phyloP scores from a whole-genome alignment of 352 stramenopile genomes.

The Phytophthora tentaculata region DNA sequence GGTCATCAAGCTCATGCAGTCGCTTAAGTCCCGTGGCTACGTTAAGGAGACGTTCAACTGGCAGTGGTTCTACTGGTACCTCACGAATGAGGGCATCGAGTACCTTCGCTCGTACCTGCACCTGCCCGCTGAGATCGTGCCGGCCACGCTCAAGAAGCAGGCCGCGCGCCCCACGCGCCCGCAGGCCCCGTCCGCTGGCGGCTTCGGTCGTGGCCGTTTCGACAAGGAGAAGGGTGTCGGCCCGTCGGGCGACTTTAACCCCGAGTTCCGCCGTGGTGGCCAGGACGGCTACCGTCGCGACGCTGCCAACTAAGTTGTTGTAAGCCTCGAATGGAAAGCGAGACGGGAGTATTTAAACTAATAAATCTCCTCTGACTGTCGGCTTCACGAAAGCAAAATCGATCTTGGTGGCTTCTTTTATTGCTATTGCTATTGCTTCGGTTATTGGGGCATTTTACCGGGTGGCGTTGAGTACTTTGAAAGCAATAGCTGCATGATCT shows the following conservation, averaged over 20 bases:
- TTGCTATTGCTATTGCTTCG: not conserved
- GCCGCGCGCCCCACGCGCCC: slow-evolving; percentile 81
- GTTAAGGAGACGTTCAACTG: slow-evolving; percentile 99
- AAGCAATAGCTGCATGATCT: slow-evolving; percentile 68
- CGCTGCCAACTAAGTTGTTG: slow-evolving; percentile 77
- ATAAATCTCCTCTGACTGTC: slow-evolving; percentile 82
- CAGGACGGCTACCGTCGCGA: slow-evolving; percentile 91
- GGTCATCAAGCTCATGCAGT: slow-evolving; percentile 99
- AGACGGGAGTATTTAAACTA: slow-evolving; percentile 66
- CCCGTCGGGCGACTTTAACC: slow-evolving; percentile 89
- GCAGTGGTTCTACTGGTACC: slow-evolving; percentile 99
- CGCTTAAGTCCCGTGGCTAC: slow-evolving; percentile 97
- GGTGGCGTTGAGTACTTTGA: slow-evolving; percentile 30
- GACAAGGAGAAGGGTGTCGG: slow-evolving; percentile 92
- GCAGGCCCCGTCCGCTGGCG: slow-evolving; percentile 72
- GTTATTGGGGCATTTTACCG: not conserved
- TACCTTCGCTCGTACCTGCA: slow-evolving; percentile 99
- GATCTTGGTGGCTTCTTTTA: slow-evolving; percentile 8
- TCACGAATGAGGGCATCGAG: slow-evolving; percentile 99
- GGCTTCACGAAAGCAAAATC: slow-evolving; percentile 54
- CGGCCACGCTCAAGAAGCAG: slow-evolving; percentile 98
- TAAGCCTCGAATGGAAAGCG: slow-evolving; percentile 33
- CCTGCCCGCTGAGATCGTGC: slow-evolving; percentile 98
- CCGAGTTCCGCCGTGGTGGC: slow-evolving; percentile 84
- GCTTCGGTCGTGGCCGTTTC: slow-evolving; percentile 86